phyloP scores from a whole-genome alignment of 2,329 filamentous ascomycete genomes.

The Ceratocystis variospora region DNA sequence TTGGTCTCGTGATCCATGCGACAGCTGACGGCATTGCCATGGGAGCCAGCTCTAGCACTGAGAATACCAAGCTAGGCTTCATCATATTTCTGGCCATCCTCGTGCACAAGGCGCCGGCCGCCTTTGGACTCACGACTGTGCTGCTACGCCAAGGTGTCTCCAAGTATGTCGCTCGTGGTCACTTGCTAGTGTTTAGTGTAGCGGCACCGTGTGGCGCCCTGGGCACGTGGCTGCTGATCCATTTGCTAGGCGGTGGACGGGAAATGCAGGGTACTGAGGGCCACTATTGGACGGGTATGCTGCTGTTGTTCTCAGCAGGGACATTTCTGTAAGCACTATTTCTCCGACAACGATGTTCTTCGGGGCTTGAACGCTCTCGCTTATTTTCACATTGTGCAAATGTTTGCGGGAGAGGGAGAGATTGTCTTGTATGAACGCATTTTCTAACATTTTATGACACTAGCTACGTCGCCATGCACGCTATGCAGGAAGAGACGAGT shows the following conservation, averaged over 20 bases:
- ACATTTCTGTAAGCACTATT: conserved; percentile 69
- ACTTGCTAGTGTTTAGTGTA: conserved; percentile 80
- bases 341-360: background rate
- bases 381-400: background rate
- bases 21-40: conserved; percentile 91
- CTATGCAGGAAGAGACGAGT: conserved; percentile 67
- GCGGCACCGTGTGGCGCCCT: conserved; percentile 80
- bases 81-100: conserved; percentile 95
- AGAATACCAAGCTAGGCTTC: conserved; percentile 63
- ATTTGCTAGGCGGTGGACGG: conserved; percentile 55
- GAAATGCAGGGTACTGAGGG: conserved; percentile 45
- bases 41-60: conserved; percentile 69
- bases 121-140: conserved; percentile 84
- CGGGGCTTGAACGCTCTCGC: no score
- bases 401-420: background rate
- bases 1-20: conserved; percentile 89
- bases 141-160: conserved; percentile 81
- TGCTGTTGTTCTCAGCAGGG: conserved; percentile 87
- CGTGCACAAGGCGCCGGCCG: conserved; percentile 92
- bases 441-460: background rate
- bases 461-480: conserved; percentile 96
- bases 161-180: conserved; percentile 69
- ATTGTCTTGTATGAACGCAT: background rate
- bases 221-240: conserved; percentile 66
- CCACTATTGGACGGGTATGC: conserved; percentile 81